phyloP scores from a whole-genome alignment of 805 yeast genomes.

The Lipomyces spencermartinsiae region DNA sequence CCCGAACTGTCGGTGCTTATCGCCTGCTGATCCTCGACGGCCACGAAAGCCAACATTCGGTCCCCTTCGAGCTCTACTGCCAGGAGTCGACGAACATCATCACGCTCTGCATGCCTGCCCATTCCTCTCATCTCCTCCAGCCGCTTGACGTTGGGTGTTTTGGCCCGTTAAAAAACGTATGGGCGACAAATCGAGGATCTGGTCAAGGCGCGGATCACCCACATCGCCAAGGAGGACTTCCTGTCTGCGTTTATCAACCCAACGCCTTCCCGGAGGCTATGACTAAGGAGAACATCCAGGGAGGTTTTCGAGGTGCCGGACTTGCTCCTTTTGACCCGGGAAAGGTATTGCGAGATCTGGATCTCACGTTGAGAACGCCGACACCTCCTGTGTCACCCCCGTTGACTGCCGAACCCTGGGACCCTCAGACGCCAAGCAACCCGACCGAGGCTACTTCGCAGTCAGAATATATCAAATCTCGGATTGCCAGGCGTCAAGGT shows the following conservation, averaged over 20 bases:
- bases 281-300: not conserved
- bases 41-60: constrained; percentile 16
- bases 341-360: not conserved
- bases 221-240: constrained; percentile 2
- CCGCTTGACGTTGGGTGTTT: constrained; percentile 22
- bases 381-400: not conserved
- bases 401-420: not conserved
- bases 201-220: not conserved
- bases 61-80: not conserved
- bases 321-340: not conserved
- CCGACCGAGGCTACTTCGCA: constrained; percentile 1
- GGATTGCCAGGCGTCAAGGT: not conserved
- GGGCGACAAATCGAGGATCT: not conserved
- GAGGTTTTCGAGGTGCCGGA: constrained; percentile 4
- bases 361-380: not conserved
- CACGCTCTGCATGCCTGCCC: constrained; percentile 23
- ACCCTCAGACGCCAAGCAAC: constrained; percentile 1
- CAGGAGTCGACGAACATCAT: too few species aligned
- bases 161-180: not conserved
- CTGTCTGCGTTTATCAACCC: not conserved
- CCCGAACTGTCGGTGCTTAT: not conserved
- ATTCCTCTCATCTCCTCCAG: constrained; percentile 23
- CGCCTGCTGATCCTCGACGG: constrained; percentile 3
- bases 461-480: not conserved
- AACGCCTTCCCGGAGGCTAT: not conserved